Evolutionary conservation across 1,139 yeast species (phyloP).

Genomic region (Magnusiomyces ingens): DNA sequence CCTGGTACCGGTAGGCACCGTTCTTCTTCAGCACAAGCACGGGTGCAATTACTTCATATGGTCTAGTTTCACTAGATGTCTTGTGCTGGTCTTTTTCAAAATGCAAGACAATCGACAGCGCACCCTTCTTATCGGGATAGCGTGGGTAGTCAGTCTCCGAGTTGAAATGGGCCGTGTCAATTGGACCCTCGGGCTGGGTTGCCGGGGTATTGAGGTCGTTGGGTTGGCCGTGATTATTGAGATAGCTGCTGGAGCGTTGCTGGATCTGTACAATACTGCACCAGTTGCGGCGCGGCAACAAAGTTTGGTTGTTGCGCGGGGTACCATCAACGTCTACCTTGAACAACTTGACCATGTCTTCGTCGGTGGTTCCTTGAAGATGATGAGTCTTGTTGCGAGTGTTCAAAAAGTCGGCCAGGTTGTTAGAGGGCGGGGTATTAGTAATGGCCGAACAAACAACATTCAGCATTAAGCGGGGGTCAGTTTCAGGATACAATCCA

Average conservation of each 20-base stretch:
- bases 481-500: constrained; percentile 51
- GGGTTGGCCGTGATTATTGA: not conserved
- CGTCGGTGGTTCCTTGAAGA: constrained; percentile 58
- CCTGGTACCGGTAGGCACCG: too few species aligned
- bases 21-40: constrained; percentile 26
- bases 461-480: constrained; percentile 73
- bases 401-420: constrained; percentile 64
- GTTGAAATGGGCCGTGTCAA: not conserved
- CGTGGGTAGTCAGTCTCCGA: not conserved
- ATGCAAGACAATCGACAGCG: constrained; percentile 63
- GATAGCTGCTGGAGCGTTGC: not conserved
- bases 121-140: constrained; percentile 40
- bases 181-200: not conserved
- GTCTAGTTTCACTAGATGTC: constrained; percentile 48
- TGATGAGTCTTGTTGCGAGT: constrained; percentile 64
- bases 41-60: constrained; percentile 69
- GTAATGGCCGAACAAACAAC: constrained; percentile 84
- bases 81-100: constrained; percentile 59
- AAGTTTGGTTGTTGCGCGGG: constrained; percentile 48
- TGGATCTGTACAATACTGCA: constrained; percentile 24
- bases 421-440: constrained; percentile 88
- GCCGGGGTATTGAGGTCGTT: not conserved
- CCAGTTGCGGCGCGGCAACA: constrained; percentile 80
- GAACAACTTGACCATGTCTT: constrained; percentile 74
- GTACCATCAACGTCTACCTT: constrained; percentile 53